phyloP scores from a whole-genome alignment of 1,284 basidiomycete genomes.

The Taiwanofungus camphoratus region DNA sequence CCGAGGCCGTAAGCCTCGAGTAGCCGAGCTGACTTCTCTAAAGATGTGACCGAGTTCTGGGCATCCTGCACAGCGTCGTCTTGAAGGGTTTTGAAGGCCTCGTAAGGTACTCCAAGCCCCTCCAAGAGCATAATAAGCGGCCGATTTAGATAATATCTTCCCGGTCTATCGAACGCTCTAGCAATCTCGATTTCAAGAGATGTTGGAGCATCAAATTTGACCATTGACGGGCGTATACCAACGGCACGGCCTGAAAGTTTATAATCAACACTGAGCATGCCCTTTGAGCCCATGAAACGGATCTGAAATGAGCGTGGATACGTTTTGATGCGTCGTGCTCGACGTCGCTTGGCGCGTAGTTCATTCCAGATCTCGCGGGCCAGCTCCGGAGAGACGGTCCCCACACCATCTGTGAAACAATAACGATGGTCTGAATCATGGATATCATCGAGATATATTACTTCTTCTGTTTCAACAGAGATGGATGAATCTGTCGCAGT shows the following conservation, averaged over 20 bases:
- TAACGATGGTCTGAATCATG: slow-evolving; percentile 25
- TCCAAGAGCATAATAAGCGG: slow-evolving; percentile 69
- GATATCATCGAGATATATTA: slow-evolving; percentile 43
- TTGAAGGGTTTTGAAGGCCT: slow-evolving; percentile 53
- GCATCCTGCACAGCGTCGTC: slow-evolving; percentile 44
- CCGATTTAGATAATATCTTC: slow-evolving; percentile 56
- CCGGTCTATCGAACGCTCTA: slow-evolving; percentile 53
- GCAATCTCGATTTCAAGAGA: slow-evolving; percentile 65
- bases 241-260: slow-evolving; percentile 49
- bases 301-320: slow-evolving; percentile 53
- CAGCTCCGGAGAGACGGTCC: slow-evolving; percentile 56
- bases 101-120: slow-evolving; percentile 43
- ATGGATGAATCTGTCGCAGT: slow-evolving; percentile 63
- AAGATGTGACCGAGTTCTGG: slow-evolving; percentile 34
- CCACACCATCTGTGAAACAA: slow-evolving; percentile 66
- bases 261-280: slow-evolving; percentile 63
- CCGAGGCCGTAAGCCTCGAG: slow-evolving; percentile 41
- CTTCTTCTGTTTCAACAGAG: slow-evolving; percentile 45
- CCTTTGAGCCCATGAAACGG: slow-evolving; percentile 58
- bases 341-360: slow-evolving; percentile 35
- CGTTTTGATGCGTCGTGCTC: slow-evolving; percentile 29
- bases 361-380: slow-evolving; percentile 45
- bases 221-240: slow-evolving; percentile 65
- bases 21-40: slow-evolving; percentile 41
- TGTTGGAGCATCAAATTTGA: slow-evolving; percentile 59